Evolutionary conservation across 306 rosid genomes (phyloP).

Genomic region (Glycyrrhiza uralensis): DNA sequence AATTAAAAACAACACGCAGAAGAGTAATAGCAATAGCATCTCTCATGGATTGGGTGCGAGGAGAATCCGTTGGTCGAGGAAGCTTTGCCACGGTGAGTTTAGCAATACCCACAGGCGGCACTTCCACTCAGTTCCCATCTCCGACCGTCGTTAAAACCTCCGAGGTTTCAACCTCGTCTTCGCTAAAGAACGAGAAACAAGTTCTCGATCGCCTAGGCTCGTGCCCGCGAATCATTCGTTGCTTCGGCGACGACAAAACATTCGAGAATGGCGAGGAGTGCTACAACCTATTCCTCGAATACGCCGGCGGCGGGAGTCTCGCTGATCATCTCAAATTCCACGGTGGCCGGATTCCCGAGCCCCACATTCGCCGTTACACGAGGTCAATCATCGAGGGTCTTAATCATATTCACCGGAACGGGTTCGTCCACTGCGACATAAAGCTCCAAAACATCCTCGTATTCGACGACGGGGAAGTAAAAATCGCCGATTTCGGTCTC

Average conservation of each 20-base stretch:
- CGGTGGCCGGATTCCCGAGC: slow-evolving; percentile 63
- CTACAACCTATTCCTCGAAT: slow-evolving; percentile 69
- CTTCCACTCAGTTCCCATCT: slow-evolving; percentile 9
- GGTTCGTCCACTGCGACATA: slow-evolving; percentile 90
- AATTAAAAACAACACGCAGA: not conserved
- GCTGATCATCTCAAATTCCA: slow-evolving; percentile 40
- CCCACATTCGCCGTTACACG: slow-evolving; percentile 34
- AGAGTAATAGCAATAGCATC: not conserved
- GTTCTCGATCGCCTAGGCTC: slow-evolving; percentile 46
- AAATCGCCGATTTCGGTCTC: slow-evolving; percentile 85
- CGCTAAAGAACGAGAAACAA: slow-evolving; percentile 65
- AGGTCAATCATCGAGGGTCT: slow-evolving; percentile 57
- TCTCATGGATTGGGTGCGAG: slow-evolving; percentile 82
- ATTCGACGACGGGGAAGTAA: slow-evolving; percentile 49
- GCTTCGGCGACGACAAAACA: slow-evolving; percentile 49
- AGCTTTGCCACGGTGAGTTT: slow-evolving; percentile 69
- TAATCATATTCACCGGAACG: slow-evolving; percentile 48
- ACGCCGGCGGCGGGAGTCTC: slow-evolving; percentile 67
- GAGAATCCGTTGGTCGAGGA: slow-evolving; percentile 66
- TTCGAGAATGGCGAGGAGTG: slow-evolving; percentile 49
- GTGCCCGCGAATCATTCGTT: slow-evolving; percentile 54
- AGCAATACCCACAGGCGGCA: slow-evolving; percentile 23
- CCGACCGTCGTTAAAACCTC: slow-evolving; percentile 68
- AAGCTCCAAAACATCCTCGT: slow-evolving; percentile 79
- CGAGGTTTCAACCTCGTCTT: slow-evolving; percentile 21